phyloP scores from a whole-genome alignment of 2,329 filamentous ascomycete genomes.

The Cladosporium phlei region DNA sequence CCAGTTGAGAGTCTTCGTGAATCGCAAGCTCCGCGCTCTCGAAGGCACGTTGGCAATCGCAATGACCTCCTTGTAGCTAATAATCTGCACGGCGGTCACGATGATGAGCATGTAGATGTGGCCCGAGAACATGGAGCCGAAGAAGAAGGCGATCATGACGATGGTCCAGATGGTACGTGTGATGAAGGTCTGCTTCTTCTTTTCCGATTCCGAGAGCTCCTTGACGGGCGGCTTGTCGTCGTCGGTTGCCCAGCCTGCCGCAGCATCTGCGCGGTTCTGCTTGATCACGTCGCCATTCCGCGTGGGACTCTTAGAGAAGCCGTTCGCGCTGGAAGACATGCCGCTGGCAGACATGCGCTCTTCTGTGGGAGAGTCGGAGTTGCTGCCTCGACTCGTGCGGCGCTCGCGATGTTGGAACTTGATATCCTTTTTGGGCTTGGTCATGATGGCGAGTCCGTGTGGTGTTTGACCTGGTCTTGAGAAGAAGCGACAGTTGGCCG shows the following conservation, averaged over 20 bases:
- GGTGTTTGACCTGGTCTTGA: not conserved
- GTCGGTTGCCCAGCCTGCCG: constrained; percentile 33
- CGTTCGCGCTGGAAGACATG: constrained; percentile 35
- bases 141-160: constrained; percentile 94
- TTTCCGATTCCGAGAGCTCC: constrained; percentile 70
- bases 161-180: constrained; percentile 96
- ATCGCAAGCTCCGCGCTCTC: constrained; percentile 80
- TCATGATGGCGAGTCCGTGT: constrained; percentile 36
- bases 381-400: constrained; percentile 59
- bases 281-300: constrained; percentile 36
- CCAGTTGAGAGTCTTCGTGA: constrained; percentile 97
- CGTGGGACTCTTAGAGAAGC: constrained; percentile 45
- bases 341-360: constrained; percentile 19
- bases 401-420: constrained; percentile 56
- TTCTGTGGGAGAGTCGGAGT: constrained; percentile 46
- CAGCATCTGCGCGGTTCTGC: constrained; percentile 23
- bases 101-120: constrained; percentile 96
- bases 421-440: constrained; percentile 54
- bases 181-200: constrained; percentile 98
- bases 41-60: constrained; percentile 94
- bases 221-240: constrained; percentile 27
- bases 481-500: no score
- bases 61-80: constrained; percentile 99
- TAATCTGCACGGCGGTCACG: constrained; percentile 88
- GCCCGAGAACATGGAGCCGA: constrained; percentile 85